A percentile compares a stretch with the other conserved stretches of the same genome.
phyloP scores from a whole-genome alignment of 352 stramenopile genomes.

The Phytophthora megakarya region DNA sequence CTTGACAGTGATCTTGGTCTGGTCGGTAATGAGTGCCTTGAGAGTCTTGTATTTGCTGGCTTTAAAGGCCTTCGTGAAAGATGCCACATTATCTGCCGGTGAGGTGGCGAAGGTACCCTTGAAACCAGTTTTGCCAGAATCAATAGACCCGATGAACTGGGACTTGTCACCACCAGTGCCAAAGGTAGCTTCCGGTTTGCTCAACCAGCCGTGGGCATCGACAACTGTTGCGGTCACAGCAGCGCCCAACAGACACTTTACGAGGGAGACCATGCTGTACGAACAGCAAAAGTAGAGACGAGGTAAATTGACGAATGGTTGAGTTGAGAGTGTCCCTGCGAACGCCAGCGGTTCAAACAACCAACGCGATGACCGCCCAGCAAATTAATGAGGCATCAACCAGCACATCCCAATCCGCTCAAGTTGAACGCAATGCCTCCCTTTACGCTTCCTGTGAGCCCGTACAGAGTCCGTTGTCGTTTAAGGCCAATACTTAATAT shows the following conservation, averaged over 20 bases:
- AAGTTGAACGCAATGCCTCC: constrained; percentile 1
- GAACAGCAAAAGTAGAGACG: constrained; percentile 4
- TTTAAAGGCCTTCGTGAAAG: constrained; percentile 29
- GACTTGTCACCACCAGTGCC: constrained; percentile 14
- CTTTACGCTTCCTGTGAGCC: constrained; percentile 18
- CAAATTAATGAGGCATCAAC: background rate
- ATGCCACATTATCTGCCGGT: constrained; percentile 27
- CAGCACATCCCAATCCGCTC: constrained; percentile 9
- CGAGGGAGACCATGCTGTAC: constrained; percentile 6
- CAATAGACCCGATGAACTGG: constrained; percentile 39
- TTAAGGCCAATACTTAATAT: too few relatives aligned
- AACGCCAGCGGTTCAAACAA: constrained; percentile 10
- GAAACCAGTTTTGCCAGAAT: constrained; percentile 23
- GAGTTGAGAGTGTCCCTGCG: background rate
- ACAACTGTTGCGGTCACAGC: constrained; percentile 6
- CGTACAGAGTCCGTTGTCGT: background rate
- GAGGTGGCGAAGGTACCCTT: constrained; percentile 25
- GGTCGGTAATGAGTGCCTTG: constrained; percentile 24
- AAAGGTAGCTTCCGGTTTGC: constrained; percentile 24
- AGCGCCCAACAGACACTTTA: constrained; percentile 17
- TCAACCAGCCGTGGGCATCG: constrained; percentile 35
- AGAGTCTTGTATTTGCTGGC: constrained; percentile 31
- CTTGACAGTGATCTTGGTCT: constrained; percentile 23
- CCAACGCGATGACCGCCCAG: background rate
- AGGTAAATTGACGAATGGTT: constrained; percentile 22